Evolutionary conservation across 768 basidiomycete species (phyloP).

Genomic region (Boletus insuetus): DNA sequence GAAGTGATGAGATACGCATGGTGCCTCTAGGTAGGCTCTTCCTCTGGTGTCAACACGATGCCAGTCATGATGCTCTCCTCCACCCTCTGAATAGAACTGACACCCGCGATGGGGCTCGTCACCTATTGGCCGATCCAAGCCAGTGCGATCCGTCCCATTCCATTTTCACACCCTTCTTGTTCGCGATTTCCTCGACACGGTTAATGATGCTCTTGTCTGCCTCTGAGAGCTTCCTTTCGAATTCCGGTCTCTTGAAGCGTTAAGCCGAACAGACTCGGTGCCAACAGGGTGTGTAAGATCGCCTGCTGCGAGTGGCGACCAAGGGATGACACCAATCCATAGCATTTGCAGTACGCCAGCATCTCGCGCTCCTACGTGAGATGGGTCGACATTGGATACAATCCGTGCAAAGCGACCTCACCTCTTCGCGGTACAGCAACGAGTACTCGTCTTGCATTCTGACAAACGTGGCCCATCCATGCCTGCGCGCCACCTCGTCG

Average conservation of each 20-base stretch:
- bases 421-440: too few species aligned
- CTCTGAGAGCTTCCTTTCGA: constrained; percentile 25
- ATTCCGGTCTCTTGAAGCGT: constrained; percentile 14
- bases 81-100: too few species aligned
- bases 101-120: constrained; percentile 44
- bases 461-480: too few species aligned
- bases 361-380: too few species aligned
- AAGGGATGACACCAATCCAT: constrained; percentile 53
- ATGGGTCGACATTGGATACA: too few species aligned
- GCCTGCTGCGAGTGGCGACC: constrained; percentile 43
- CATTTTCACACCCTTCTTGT: constrained; percentile 41
- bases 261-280: constrained; percentile 20
- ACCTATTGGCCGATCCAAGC: constrained; percentile 43
- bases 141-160: constrained; percentile 45
- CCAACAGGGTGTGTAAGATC: constrained; percentile 37
- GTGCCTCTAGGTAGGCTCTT: too few species aligned
- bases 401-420: too few species aligned
- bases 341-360: constrained; percentile 44
- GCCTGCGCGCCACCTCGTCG: too few species aligned
- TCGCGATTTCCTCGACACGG: constrained; percentile 36
- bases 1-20: too few species aligned
- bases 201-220: constrained; percentile 16
- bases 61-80: constrained; percentile 28
- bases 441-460: too few species aligned
- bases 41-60: constrained; percentile 27